Evolutionary conservation across 495 filamentous ascomycete genomes (phyloP), one percentile per base, ranked within the genome.

Genomic region (Aspergillus diversus): DNA sequence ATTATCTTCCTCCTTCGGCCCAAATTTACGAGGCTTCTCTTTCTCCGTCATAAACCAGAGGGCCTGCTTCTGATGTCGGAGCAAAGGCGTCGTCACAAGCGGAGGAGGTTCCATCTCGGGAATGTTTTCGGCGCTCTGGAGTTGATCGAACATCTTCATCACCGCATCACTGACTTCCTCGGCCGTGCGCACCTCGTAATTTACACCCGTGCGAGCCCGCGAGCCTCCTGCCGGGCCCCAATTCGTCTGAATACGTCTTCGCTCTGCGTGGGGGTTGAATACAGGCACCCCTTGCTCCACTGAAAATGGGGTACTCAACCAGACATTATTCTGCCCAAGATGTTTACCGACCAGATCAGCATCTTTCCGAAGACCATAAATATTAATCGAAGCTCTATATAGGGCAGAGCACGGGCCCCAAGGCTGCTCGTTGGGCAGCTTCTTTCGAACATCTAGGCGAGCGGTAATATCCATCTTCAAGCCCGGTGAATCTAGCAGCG

Each of bases 51-150:
- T 91, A 66, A 97, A 99, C 74, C 86, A 86, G 4, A 99, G 80
- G 0, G 89, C 95, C 74, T 97, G 94, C 69, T 92, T 93, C 69
- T 99, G 95, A 73, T 99, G 95, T 52, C 83, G 83, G 31, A 98
- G 83, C 35, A 99, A 75, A 7, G 85, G 80, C 0, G 93, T 97
- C 32, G 71, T 77, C 49, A 97, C 79, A 15, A 79, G 73, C 13
- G 72, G 57, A 59, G 85, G 80, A 0, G 89, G 81, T 6, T 95
- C 89, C 80, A 89, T 87, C 59, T 89, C 84, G 7, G 91, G 91
- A 21, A 97, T 72, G 61, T 90, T 88, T 33, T 96, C 90, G 5
- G 82, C 82, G 55, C 73, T 83, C 64, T 89, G 84, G 15, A 98
- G 84, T 13, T 85, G 87, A 73, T 97, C 92, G 66, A 99, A 97